phyloP scores from a whole-genome alignment of 805 yeast species.

The Hanseniaspora lachancei region DNA sequence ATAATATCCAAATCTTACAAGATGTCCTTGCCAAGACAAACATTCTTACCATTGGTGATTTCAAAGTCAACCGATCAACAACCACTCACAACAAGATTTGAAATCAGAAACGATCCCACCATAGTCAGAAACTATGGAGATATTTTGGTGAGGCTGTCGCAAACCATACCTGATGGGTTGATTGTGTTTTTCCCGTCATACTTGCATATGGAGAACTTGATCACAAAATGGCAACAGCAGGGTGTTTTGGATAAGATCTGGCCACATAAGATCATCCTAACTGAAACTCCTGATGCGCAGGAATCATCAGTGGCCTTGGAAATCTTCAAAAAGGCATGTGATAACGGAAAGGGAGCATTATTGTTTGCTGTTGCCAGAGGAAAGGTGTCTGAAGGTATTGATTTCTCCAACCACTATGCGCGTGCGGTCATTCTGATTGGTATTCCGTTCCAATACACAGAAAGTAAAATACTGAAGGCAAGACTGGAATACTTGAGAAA shows the following conservation, averaged over 20 bases:
- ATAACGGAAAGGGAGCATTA: conserved; percentile 95
- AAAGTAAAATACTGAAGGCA: conserved; percentile 89
- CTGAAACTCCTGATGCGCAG: conserved; percentile 98
- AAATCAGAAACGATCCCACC: conserved; percentile 93
- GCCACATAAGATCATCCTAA: conserved; percentile 88
- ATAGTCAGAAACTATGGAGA: conserved; percentile 96
- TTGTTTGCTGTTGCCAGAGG: conserved; percentile 96
- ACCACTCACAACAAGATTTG: conserved; percentile 89
- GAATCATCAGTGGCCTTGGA: conserved; percentile 93
- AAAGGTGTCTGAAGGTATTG: conserved; percentile 95
- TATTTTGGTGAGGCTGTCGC: conserved; percentile 77
- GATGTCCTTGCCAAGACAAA: conserved; percentile 84
- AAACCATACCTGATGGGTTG: conserved; percentile 94
- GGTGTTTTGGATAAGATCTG: conserved; percentile 96
- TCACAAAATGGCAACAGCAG: conserved; percentile 98
- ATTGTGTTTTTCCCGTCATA: conserved; percentile 97
- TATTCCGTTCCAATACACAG: conserved; percentile 97
- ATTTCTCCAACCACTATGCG: conserved; percentile 97
- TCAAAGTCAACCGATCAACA: conserved; percentile 98
- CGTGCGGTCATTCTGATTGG: conserved; percentile 97
- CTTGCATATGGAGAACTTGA: conserved; percentile 93
- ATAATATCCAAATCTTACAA: conserved; percentile 89
- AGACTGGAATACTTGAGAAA: conserved; percentile 86
- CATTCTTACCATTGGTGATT: conserved; percentile 88
- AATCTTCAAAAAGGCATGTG: conserved; percentile 90